These are phyloP conservation scores for Alternaria dauci DNA, from an alignment of 2,329 filamentous ascomycete species.

Conservation along the genomic window DNA sequence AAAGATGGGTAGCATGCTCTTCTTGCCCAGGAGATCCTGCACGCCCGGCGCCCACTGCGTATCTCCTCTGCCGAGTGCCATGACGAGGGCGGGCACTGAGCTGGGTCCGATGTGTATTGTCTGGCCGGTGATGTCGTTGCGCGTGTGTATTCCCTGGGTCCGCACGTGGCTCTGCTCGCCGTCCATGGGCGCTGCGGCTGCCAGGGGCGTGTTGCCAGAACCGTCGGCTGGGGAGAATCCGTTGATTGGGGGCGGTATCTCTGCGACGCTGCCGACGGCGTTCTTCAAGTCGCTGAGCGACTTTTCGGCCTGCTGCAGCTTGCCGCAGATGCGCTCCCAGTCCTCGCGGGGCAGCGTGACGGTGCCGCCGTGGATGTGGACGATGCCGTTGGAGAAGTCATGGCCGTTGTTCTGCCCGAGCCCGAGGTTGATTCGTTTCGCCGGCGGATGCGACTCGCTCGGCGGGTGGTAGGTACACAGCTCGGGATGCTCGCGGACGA, in stretches of 20 bases:
- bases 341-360: constrained; percentile 55
- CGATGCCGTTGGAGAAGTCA: constrained; percentile 50
- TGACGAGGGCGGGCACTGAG: constrained; percentile 69
- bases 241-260: constrained; percentile 45
- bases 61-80: constrained; percentile 57
- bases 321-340: constrained; percentile 59
- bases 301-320: constrained; percentile 58
- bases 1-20: constrained; percentile 68
- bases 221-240: constrained; percentile 44
- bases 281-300: constrained; percentile 56
- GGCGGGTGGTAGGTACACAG: constrained; percentile 56
- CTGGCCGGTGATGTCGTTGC: constrained; percentile 66
- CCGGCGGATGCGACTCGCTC: constrained; percentile 51
- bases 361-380: constrained; percentile 51
- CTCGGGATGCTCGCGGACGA: constrained; percentile 61
- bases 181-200: constrained; percentile 47
- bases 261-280: constrained; percentile 50
- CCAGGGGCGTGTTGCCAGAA: constrained; percentile 44
- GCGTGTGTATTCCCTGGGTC: constrained; percentile 67
- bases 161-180: constrained; percentile 53
- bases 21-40: constrained; percentile 65
- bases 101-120: constrained; percentile 69
- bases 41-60: constrained; percentile 60
- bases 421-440: constrained; percentile 49
- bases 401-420: constrained; percentile 45